These are phyloP conservation scores for Uncinocarpus reesii DNA, from an alignment of 2,329 filamentous ascomycete species.

Conservation along the genomic window DNA sequence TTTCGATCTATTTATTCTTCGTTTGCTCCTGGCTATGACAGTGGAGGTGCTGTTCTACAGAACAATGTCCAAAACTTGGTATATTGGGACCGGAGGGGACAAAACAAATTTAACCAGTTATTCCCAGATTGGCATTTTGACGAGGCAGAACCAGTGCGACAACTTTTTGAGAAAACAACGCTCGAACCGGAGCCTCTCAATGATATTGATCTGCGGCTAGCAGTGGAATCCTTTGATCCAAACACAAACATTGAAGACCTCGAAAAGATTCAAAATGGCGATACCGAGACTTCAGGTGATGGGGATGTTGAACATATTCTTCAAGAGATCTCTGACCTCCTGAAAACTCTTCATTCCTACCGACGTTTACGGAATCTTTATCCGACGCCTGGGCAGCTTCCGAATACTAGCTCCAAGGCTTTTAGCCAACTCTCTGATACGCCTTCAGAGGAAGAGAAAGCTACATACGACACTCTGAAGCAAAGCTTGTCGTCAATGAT, in stretches of 20 bases:
- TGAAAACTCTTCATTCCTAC: constrained; percentile 53
- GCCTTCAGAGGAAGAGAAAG: constrained; percentile 47
- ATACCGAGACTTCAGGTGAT: constrained; percentile 21
- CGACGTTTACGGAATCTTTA: constrained; percentile 49
- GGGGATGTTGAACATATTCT: constrained; percentile 44
- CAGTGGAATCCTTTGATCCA: constrained; percentile 35
- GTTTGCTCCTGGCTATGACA: constrained; percentile 41
- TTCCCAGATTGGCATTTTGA: constrained; percentile 22
- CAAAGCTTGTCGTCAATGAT: constrained; percentile 65
- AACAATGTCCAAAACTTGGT: constrained; percentile 33
- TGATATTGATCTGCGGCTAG: constrained; percentile 33
- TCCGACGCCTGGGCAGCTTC: constrained; percentile 19
- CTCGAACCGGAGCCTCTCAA: constrained; percentile 26
- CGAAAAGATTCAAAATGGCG: constrained; percentile 20
- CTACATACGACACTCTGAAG: constrained; percentile 62
- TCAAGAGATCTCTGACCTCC: constrained; percentile 48
- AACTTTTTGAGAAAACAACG: constrained; percentile 16
- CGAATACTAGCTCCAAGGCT: constrained; percentile 22
- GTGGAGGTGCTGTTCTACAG: constrained; percentile 35
- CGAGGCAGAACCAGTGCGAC: constrained; percentile 12
- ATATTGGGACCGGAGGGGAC: constrained; percentile 40
- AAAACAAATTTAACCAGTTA: constrained; percentile 30
- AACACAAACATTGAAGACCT: constrained; percentile 20
- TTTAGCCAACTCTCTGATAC: constrained; percentile 37
- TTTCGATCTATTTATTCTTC: constrained; percentile 35